Base-by-base conservation (phyloP, 2,329 filamentous ascomycete species). In the Penicillium sp. region DNA sequence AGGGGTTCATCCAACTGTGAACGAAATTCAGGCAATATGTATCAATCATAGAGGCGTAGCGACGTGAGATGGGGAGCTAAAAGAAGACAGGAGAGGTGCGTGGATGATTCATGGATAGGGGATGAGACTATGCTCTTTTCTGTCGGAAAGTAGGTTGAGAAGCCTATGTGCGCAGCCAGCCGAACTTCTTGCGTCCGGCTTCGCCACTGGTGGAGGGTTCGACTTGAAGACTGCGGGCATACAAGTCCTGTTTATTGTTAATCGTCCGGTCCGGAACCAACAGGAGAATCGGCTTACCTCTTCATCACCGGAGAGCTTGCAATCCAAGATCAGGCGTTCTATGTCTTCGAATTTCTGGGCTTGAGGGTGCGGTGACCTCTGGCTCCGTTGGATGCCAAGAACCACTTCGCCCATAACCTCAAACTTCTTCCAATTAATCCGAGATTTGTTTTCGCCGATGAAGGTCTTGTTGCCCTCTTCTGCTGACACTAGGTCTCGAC, bases 401-500 rank as follows among this genome's bases (percentile, higher is more conserved):
- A 97, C 81, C 5, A 96, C 89, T 62, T 97, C 92, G 6, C 92
- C 92, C 73, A 97, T 85, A 28, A 99, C 87, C 71, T 97, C 92
- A 64, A 97, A 99, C 69, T 99, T 99, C 73, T 88, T 91, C 94
- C 94, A 99, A 69, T 97, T 97, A 68, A 99, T 89, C 46, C 89
- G 80, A 56, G 90, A 83, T 57, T 79, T 83, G 54, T 84, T 80
- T 2, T 82, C 79, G 7, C 88, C 90, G 1, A 97, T 78, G 69
- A 96, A 92, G 0, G 94, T 97, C 64, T 84, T 84, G 71, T 94
- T 96, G 30, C 92, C 94, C 72, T 96, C 89, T 66, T 95, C 90
- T 0, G 94, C 92, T 11, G 89, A 90, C 1, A 96, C 90, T 22
- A 99, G 79, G 73, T 99, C 94, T 57, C 92, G 83, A 39, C 90